Conservation (phyloP, 1,284 basidiomycete genomes). For the Leccinum subspadiceum region DNA sequence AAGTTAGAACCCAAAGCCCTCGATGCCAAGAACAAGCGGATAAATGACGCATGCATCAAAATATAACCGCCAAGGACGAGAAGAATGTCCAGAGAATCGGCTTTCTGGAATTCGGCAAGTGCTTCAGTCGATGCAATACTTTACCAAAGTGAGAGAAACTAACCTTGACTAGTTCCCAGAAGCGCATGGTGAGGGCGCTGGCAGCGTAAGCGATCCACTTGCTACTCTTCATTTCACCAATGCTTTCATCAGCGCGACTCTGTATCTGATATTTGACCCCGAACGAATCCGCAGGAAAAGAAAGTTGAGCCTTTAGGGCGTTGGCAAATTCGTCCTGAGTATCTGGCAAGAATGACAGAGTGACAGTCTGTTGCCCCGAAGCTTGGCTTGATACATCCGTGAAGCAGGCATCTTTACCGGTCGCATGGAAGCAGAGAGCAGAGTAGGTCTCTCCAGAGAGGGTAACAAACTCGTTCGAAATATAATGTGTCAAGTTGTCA, state of each 20-base stretch:
- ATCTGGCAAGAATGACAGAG: slow-evolving; percentile 57
- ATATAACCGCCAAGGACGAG: slow-evolving; percentile 95
- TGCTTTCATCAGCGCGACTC: slow-evolving; percentile 42
- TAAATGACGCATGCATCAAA: slow-evolving; percentile 95
- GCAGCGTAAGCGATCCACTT: slow-evolving; percentile 88
- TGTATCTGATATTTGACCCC: slow-evolving; percentile 45
- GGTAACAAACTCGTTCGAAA: slow-evolving; percentile 43
- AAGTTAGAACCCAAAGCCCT: slow-evolving; percentile 86
- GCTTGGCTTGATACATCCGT: slow-evolving; percentile 34
- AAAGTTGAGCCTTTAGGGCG: slow-evolving; percentile 40
- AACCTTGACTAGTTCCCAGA: slow-evolving; percentile 86
- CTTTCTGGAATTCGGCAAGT: slow-evolving; percentile 54
- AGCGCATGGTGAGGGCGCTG: slow-evolving; percentile 76
- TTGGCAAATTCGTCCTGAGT: slow-evolving; percentile 49
- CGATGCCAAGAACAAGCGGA: slow-evolving; percentile 85
- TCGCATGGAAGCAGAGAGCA: slow-evolving; percentile 36
- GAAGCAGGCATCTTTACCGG: slow-evolving; percentile 40
- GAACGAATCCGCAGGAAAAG: slow-evolving; percentile 37
- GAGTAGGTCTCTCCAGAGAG: slow-evolving; percentile 41
- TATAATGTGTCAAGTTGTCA: slow-evolving; percentile 47
- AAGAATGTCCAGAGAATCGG: slow-evolving; percentile 94
- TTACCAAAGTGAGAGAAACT: slow-evolving; percentile 19
- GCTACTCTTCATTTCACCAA: slow-evolving; percentile 68
- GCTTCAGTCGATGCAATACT: slow-evolving; percentile 1
- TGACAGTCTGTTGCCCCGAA: slow-evolving; percentile 47